These are phyloP conservation scores for Coemansia sp. DNA, from an alignment of 192 early-diverging fungal genomes.

Conservation along the genomic window DNA sequence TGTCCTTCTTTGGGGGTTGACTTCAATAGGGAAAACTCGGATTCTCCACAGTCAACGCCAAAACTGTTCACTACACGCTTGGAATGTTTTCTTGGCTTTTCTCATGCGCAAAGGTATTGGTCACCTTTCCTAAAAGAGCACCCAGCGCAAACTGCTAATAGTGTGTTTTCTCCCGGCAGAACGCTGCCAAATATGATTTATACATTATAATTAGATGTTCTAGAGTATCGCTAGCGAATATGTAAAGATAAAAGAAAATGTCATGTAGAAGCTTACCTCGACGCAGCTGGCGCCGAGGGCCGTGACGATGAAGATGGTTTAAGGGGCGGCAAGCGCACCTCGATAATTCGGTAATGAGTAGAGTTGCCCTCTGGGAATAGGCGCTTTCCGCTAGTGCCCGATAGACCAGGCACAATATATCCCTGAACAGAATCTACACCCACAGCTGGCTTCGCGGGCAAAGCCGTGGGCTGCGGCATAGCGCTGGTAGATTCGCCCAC, in stretches of 20 bases:
- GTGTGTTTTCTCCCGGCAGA: too few species aligned
- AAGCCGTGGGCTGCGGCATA: background rate
- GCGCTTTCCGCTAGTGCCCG: constrained; percentile 27
- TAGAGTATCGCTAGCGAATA: background rate
- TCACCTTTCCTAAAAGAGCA: too few species aligned
- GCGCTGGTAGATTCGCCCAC: background rate
- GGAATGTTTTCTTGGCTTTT: too few species aligned
- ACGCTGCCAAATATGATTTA: background rate
- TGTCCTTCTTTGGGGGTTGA: too few species aligned
- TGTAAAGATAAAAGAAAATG: background rate
- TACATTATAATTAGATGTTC: background rate
- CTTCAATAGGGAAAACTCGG: too few species aligned
- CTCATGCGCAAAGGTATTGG: too few species aligned
- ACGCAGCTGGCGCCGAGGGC: background rate
- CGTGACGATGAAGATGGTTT: constrained; percentile 20
- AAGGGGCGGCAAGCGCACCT: constrained; percentile 43
- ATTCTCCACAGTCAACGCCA: too few species aligned
- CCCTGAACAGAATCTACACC: background rate
- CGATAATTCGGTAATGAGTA: constrained; percentile 40
- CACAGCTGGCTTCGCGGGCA: background rate
- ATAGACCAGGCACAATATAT: constrained; percentile 38
- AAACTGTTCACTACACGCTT: too few species aligned
- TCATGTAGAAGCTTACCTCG: background rate
- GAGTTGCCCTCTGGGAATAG: constrained; percentile 42
- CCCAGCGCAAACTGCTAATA: too few species aligned